Conservation (phyloP, 139 green algal species). For the Haematococcus lacustris region DNA sequence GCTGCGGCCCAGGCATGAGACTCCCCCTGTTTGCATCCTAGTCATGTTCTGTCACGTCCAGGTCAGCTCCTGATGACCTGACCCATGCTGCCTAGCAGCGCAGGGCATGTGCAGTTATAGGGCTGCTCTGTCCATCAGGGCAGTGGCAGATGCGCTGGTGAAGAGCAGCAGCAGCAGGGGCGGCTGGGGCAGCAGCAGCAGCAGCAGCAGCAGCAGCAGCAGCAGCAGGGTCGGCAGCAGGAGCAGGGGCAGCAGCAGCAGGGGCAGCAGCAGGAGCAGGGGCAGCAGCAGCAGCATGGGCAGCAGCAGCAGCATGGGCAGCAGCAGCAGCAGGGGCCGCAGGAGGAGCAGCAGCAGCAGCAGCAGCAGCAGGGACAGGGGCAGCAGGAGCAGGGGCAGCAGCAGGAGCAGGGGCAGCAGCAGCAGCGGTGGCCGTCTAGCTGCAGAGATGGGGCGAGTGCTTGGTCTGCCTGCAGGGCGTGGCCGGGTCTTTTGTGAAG, state of each 20-base stretch:
- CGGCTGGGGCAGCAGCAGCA: no score
- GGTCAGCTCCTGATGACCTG: no score
- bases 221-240: no score
- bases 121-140: no score
- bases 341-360: not conserved
- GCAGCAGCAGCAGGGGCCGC: not conserved
- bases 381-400: not conserved
- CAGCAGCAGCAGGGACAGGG: not conserved
- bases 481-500: slow-evolving; percentile 69
- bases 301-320: not conserved
- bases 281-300: not conserved
- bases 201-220: no score
- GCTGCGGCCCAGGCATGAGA: not conserved
- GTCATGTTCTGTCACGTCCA: no score
- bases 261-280: no score
- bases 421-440: not conserved
- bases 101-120: no score
- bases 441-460: not conserved
- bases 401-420: not conserved
- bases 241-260: no score
- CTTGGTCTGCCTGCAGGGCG: slow-evolving; percentile 44
- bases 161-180: no score
- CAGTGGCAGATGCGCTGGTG: no score
- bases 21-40: not conserved
- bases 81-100: no score